phyloP scores from a whole-genome alignment of 2,329 filamentous ascomycete species.

The Calonectria pseudoturangicola region DNA sequence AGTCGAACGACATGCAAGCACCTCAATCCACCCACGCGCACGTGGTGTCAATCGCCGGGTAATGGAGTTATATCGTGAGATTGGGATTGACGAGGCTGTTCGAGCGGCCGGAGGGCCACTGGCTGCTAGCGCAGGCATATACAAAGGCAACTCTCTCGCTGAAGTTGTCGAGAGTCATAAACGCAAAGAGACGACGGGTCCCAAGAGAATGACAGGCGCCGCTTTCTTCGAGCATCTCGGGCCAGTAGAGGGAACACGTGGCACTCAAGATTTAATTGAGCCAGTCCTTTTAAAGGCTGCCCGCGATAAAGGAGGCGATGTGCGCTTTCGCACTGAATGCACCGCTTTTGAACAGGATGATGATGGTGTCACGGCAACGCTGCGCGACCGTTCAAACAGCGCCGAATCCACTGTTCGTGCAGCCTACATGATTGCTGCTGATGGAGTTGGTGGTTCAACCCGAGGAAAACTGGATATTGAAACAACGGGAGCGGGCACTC shows the following conservation, averaged over 20 bases:
- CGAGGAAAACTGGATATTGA: neutral
- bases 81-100: conserved; percentile 29
- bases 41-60: conserved; percentile 28
- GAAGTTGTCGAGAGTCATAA: conserved; percentile 2
- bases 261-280: conserved; percentile 6
- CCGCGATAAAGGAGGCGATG: conserved; percentile 10
- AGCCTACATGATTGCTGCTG: conserved; percentile 24
- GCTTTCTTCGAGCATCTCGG: conserved; percentile 12
- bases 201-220: neutral
- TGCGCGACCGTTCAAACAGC: conserved; percentile 2
- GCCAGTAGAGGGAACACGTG: conserved; percentile 20
- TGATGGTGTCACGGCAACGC: conserved; percentile 9
- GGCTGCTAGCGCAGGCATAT: neutral
- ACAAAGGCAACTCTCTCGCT: conserved; percentile 19
- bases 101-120: conserved; percentile 1
- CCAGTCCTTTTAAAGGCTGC: conserved; percentile 15
- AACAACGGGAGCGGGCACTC: neutral
- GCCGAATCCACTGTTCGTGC: conserved; percentile 1
- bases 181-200: neutral
- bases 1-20: conserved; percentile 23
- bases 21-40: conserved; percentile 25
- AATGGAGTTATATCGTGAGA: conserved; percentile 24
- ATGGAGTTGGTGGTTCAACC: conserved; percentile 7
- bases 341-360: neutral
- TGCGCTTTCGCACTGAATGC: conserved; percentile 18